These are phyloP conservation scores for Oryza officinalis DNA, from an alignment of 176 grass and related monocot genomes.

Conservation along the genomic window DNA sequence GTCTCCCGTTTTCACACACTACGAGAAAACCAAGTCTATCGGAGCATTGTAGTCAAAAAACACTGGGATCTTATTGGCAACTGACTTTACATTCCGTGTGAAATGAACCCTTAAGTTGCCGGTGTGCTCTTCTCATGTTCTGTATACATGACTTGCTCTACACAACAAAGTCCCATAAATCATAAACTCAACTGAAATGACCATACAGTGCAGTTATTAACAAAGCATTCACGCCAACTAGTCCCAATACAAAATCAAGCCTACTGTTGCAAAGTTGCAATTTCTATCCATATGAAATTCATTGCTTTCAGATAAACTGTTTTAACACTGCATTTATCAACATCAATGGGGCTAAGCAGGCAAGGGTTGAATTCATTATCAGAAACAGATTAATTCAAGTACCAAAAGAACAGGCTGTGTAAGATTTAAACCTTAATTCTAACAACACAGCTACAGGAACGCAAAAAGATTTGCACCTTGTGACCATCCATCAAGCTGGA, in stretches of 20 bases:
- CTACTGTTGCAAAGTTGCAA: neutral
- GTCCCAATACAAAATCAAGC: neutral
- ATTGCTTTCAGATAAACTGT: constrained; percentile 6
- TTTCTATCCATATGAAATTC: neutral
- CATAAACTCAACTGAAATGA: neutral
- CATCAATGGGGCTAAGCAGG: neutral
- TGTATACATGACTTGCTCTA: neutral
- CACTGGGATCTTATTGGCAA: no score
- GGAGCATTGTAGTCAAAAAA: no score
- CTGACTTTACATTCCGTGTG: no score
- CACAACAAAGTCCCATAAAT: neutral
- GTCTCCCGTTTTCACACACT: no score
- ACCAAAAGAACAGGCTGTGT: constrained; percentile 35
- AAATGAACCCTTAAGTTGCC: neutral
- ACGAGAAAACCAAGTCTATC: no score
- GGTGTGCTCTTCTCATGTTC: neutral
- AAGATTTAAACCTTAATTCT: constrained; percentile 34
- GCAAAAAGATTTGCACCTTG: constrained; percentile 45
- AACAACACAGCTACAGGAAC: constrained; percentile 26
- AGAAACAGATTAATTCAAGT: constrained; percentile 29
- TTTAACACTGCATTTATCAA: neutral
- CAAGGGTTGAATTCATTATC: constrained; percentile 12
- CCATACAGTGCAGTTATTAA: neutral
- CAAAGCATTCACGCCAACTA: neutral
- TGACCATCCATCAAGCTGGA: constrained; percentile 45